These are phyloP conservation scores for Asclepias syriaca DNA, from an alignment of 257 asterid genomes.

Conservation along the genomic window DNA sequence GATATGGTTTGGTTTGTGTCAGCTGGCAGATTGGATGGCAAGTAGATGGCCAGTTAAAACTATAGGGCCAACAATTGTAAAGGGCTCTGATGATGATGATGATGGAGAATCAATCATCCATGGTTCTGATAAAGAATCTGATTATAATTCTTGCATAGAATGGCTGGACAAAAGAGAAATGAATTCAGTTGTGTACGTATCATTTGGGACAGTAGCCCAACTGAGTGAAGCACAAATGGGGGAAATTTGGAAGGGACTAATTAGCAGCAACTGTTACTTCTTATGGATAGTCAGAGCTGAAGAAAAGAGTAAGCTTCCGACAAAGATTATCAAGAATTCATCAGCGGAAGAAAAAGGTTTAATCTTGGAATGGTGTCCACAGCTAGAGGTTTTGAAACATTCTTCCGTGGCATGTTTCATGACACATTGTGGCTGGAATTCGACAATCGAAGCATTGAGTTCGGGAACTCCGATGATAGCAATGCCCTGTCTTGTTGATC, in stretches of 20 bases:
- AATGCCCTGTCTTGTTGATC: constrained; percentile 15
- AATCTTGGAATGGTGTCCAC: constrained; percentile 28
- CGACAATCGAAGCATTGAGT: constrained; percentile 22
- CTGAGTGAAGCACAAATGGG: constrained; percentile 21
- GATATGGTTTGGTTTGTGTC: no score
- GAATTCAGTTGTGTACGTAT: constrained; percentile 26
- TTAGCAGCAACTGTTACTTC: constrained; percentile 13
- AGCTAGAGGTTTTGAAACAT: constrained; percentile 25
- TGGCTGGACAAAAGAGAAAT: constrained; percentile 20
- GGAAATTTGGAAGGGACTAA: constrained; percentile 19
- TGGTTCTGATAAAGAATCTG: background rate
- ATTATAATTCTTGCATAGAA: background rate
- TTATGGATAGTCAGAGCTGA: constrained; percentile 24
- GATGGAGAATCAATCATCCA: background rate
- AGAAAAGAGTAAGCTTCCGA: constrained; percentile 21
- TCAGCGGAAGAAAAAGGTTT: constrained; percentile 8
- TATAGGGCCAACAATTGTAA: constrained; percentile 18
- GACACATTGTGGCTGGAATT: constrained; percentile 31
- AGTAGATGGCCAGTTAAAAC: constrained; percentile 22
- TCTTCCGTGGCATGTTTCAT: constrained; percentile 19
- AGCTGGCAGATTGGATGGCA: constrained; percentile 7
- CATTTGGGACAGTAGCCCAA: constrained; percentile 23
- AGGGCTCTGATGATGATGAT: background rate
- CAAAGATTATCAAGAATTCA: constrained; percentile 1
- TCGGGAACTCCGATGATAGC: constrained; percentile 24